These are phyloP conservation scores for Cordia subcordata DNA, from an alignment of 257 asterid species.

Conservation along the genomic window DNA sequence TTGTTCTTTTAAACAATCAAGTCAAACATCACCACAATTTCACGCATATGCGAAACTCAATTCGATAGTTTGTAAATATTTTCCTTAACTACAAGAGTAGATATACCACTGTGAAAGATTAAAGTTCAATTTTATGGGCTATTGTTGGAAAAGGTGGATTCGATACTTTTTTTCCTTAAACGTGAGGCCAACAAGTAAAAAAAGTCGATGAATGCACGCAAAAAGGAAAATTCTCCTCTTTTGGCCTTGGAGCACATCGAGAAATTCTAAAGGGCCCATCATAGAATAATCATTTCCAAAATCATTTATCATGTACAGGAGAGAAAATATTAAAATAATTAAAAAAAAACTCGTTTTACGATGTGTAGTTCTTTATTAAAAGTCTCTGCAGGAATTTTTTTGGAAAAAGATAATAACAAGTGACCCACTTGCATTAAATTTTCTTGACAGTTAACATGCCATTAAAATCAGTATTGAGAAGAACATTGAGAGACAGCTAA, in stretches of 20 bases:
- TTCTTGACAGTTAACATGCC: not conserved
- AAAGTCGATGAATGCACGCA: not conserved
- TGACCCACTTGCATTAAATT: not conserved
- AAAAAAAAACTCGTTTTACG: not conserved
- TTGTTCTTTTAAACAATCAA: no score
- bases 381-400: no score
- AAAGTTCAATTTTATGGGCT: no score
- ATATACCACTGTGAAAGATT: no score
- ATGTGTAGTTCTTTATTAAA: not conserved
- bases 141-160: no score
- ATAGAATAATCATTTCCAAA: no score
- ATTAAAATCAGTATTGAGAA: not conserved
- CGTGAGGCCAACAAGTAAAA: conserved; percentile 11
- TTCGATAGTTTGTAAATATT: no score
- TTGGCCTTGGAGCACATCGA: conserved; percentile 2
- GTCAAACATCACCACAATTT: no score
- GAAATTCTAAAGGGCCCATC: not conserved
- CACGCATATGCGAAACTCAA: no score
- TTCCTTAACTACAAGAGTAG: no score
- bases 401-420: not conserved
- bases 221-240: conserved; percentile 10
- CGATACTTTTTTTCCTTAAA: conserved; percentile 1
- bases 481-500: conserved; percentile 9
- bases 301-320: not conserved
- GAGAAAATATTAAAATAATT: not conserved